phyloP scores from a whole-genome alignment of 768 basidiomycete species.

The Boletellus emodensis region DNA sequence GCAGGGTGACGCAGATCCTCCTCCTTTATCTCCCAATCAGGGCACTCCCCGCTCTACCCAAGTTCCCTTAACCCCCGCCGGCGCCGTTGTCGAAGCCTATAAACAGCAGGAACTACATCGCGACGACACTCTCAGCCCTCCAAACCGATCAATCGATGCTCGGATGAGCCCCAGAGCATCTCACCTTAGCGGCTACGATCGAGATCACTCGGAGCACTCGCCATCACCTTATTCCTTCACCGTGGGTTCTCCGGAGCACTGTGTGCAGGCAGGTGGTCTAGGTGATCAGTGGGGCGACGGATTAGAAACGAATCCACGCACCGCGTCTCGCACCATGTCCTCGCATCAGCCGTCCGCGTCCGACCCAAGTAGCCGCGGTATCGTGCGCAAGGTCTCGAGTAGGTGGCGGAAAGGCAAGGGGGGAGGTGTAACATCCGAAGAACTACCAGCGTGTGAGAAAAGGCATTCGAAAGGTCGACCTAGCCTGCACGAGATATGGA shows the following conservation, averaged over 20 bases:
- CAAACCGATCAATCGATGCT: conserved; percentile 27
- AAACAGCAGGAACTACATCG: conserved; percentile 38
- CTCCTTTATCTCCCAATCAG: background rate
- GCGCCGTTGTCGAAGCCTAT: conserved; percentile 45
- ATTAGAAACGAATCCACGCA: conserved; percentile 3
- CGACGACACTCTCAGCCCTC: conserved; percentile 4
- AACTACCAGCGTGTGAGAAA: conserved; percentile 18
- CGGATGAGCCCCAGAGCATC: conserved; percentile 12
- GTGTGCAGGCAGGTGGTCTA: conserved; percentile 40
- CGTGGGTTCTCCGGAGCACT: conserved; percentile 45
- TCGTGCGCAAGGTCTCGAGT: conserved; percentile 36
- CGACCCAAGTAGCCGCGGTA: conserved; percentile 16
- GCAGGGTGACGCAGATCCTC: background rate
- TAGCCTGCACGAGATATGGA: conserved; percentile 34
- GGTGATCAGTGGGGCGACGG: conserved; percentile 30
- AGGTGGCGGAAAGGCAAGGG: conserved; percentile 29
- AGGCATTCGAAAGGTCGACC: conserved; percentile 22
- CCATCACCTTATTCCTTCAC: conserved; percentile 54
- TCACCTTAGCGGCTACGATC: conserved; percentile 10
- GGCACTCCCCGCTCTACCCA: background rate
- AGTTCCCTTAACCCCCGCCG: conserved; percentile 37
- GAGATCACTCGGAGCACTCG: conserved; percentile 12
- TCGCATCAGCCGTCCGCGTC: conserved; percentile 8
- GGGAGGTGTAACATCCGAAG: conserved; percentile 15
- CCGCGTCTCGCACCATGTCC: background rate